Percentiles rank a stretch among this genome's conserved stretches.
Conservation (phyloP, 2,329 filamentous ascomycete species). For the Fusarium pseudocircinatum region DNA sequence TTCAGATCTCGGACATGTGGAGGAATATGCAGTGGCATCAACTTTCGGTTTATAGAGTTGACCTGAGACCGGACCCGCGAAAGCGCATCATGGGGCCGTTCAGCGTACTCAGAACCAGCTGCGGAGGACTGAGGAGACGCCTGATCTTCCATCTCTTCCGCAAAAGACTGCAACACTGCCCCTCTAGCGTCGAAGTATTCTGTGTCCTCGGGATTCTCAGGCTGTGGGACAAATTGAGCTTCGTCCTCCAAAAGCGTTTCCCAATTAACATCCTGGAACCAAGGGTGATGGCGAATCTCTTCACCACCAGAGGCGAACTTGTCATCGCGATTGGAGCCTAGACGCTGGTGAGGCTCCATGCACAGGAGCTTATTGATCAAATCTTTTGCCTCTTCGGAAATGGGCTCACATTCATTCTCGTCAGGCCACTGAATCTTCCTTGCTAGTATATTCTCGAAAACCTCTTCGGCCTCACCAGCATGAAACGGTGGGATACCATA, state of each 20-base stretch:
- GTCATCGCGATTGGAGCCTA: constrained; percentile 87
- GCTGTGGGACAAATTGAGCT: constrained; percentile 91
- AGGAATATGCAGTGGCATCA: constrained; percentile 96
- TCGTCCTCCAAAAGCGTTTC: constrained; percentile 92
- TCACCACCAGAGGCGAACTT: constrained; percentile 85
- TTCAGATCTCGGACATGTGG: constrained; percentile 94
- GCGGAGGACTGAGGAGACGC: constrained; percentile 75
- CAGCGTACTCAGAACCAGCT: constrained; percentile 79
- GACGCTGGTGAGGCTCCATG: constrained; percentile 79
- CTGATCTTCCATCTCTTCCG: constrained; percentile 94
- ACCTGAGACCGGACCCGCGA: constrained; percentile 89
- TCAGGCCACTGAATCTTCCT: constrained; percentile 94
- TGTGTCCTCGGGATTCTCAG: constrained; percentile 94
- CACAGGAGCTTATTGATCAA: constrained; percentile 93
- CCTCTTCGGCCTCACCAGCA: constrained; percentile 86
- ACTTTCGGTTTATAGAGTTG: constrained; percentile 83
- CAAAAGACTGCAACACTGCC: constrained; percentile 90
- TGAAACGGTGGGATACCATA: constrained; percentile 96
- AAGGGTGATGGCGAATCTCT: constrained; percentile 88
- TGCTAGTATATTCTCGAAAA: constrained; percentile 95
- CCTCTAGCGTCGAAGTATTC: constrained; percentile 97
- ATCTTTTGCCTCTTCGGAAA: constrained; percentile 90
- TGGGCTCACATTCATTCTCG: constrained; percentile 74
- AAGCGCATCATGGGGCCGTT: constrained; percentile 93
- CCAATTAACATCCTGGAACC: constrained; percentile 92